These are phyloP conservation scores for Rusavskia elegans DNA, from an alignment of 495 filamentous ascomycete genomes.

Conservation along the genomic window DNA sequence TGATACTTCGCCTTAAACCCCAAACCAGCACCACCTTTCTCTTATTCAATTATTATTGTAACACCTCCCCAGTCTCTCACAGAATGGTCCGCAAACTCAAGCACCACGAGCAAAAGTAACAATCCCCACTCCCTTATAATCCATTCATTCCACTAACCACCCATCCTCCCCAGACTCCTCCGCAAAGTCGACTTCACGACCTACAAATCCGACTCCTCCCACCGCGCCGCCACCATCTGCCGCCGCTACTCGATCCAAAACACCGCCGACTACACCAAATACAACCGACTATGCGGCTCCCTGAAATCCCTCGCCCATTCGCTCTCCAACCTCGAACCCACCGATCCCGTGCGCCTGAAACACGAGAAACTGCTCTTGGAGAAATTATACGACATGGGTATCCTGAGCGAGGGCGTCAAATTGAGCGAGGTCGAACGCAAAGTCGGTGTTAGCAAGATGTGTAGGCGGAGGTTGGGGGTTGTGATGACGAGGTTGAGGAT, in stretches of 20 bases:
- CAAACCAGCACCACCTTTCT: too few species aligned
- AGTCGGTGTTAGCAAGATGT: slow-evolving; percentile 73
- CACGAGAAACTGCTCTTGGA: slow-evolving; percentile 71
- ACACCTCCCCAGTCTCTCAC: neutral
- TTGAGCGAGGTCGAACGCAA: slow-evolving; percentile 74
- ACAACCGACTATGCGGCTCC: slow-evolving; percentile 74
- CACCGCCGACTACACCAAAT: slow-evolving; percentile 71
- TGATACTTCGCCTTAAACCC: too few species aligned
- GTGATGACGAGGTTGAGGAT: slow-evolving; percentile 79
- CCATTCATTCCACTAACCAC: neutral
- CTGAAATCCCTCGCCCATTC: slow-evolving; percentile 78
- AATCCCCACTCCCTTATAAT: neutral
- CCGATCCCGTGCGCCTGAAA: slow-evolving; percentile 61
- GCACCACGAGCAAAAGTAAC: slow-evolving; percentile 66
- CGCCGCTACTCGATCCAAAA: slow-evolving; percentile 82
- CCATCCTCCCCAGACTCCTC: slow-evolving; percentile 37
- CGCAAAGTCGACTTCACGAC: slow-evolving; percentile 90
- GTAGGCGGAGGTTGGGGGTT: slow-evolving; percentile 62
- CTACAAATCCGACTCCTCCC: slow-evolving; percentile 74
- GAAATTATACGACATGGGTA: slow-evolving; percentile 83
- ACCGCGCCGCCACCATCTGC: slow-evolving; percentile 64
- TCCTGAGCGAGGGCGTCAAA: slow-evolving; percentile 50
- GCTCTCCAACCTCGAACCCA: slow-evolving; percentile 58
- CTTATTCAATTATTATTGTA: neutral
- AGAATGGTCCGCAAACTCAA: slow-evolving; percentile 85